Evolutionary conservation across 768 basidiomycete species (phyloP).

Genomic region (Phylloporus sp.): DNA sequence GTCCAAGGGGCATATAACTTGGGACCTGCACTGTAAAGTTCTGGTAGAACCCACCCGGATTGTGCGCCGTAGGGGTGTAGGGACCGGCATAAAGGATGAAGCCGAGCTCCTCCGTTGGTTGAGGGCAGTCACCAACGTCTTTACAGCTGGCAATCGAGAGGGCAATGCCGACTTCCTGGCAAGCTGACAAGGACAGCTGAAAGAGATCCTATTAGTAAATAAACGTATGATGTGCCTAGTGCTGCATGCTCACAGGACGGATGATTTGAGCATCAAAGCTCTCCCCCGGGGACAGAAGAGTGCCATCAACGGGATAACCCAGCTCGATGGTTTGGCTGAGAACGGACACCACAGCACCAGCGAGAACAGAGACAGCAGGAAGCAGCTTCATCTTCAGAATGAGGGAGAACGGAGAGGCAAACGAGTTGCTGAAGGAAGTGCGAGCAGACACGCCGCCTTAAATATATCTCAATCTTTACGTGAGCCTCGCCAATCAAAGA

Average conservation of each 20-base stretch:
- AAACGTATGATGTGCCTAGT: too few relatives aligned
- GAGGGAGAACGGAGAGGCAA: too few relatives aligned
- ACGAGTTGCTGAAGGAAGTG: too few relatives aligned
- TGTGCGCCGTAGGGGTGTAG: slow-evolving; percentile 15
- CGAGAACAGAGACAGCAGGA: neutral
- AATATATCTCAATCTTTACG: too few relatives aligned
- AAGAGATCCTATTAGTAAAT: neutral
- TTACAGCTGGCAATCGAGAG: slow-evolving; percentile 15
- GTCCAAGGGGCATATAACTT: neutral
- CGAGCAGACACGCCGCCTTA: too few relatives aligned
- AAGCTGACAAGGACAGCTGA: slow-evolving; percentile 15
- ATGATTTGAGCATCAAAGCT: slow-evolving; percentile 17
- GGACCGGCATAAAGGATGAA: slow-evolving; percentile 18
- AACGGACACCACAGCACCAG: neutral
- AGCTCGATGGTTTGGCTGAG: slow-evolving; percentile 19
- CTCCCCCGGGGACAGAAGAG: slow-evolving; percentile 14
- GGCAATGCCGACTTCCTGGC: slow-evolving; percentile 19
- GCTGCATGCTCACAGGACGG: slow-evolving; percentile 2
- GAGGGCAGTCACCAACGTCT: slow-evolving; percentile 16
- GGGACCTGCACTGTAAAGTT: neutral
- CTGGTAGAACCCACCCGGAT: neutral
- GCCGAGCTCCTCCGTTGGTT: slow-evolving; percentile 11
- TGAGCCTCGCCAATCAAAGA: too few relatives aligned
- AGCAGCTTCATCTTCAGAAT: slow-evolving; percentile 14
- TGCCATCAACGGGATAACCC: slow-evolving; percentile 18